Evolutionary conservation across 2,329 filamentous ascomycete genomes (phyloP), one percentile per base, ranked within the genome.

Genomic region (Trichoderma atroviride): DNA sequence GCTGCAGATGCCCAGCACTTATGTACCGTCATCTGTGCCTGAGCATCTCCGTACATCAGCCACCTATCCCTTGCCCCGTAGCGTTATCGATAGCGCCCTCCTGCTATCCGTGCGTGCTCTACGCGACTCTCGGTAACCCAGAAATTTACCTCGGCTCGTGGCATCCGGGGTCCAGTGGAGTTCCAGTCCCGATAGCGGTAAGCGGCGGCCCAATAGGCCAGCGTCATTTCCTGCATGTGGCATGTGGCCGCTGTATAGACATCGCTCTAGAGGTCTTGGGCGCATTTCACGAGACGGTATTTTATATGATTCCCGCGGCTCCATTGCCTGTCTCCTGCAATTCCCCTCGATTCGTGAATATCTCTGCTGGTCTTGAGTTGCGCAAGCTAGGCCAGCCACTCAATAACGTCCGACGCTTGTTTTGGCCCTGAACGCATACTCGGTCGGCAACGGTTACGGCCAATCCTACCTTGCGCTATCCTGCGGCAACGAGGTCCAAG

Each of bases 121-220:
- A n/a, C 22, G 2, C 59, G 52, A 22, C 22, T 19, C 52, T 64
- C 61, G 61, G 61, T 56, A 64, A n/a, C 29, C 33, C 24, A 35
- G 47, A 33, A 29, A 27, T 33, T 64, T 53, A 70, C 68, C 68
- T 70, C 68, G 68, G 68, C 68, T 70, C 33, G 31, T 59, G 16
- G 57, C 22, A 64, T 63, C 57, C 61, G 61, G 61, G 68, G 62
- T 61, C 35, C 59, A 57, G 58, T 69, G 60, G 65, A 50, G 65
- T 35, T 22, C 31, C 55, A 61, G 37, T 4, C 31, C 56, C 47
- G 65, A 59, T 59, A 58, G 43, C 55, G 65, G 65, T 68, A 68
- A 55, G 33, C 37, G 47, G 40, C 64, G 40, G 64, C 40, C 47
- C 33, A 35, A 35, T 58, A 35, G 65, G 31, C 31, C 35, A 68